Evolutionary conservation across 768 basidiomycete species (phyloP).

Genomic region (Xerocomellus amylosporus): DNA sequence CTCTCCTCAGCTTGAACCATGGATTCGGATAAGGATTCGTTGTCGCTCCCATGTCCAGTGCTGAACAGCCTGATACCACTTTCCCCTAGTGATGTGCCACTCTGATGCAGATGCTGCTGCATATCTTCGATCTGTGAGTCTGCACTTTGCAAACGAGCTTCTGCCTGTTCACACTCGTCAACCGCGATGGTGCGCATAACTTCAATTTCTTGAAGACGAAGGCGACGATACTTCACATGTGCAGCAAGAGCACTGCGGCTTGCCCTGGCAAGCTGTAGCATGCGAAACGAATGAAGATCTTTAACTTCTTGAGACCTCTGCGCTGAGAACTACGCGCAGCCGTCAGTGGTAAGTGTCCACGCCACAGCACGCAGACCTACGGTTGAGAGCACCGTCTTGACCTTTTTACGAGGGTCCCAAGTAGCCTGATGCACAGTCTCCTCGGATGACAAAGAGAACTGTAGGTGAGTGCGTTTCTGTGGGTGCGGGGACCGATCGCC

Average conservation of each 20-base stretch:
- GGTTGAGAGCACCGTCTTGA: background rate
- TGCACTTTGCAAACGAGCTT: background rate
- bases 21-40: no score
- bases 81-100: no score
- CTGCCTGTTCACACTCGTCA: background rate
- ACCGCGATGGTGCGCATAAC: background rate
- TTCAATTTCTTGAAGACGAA: background rate
- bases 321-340: background rate
- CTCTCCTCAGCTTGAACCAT: no score
- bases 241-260: background rate
- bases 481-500: no score
- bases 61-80: no score
- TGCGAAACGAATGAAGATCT: background rate
- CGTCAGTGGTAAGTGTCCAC: background rate
- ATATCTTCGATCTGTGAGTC: background rate
- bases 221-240: background rate
- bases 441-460: background rate
- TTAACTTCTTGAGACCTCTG: background rate
- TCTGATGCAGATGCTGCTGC: no score
- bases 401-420: background rate
- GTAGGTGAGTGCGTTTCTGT: background rate
- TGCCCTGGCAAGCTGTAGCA: background rate
- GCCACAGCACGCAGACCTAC: background rate
- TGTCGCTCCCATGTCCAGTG: no score
- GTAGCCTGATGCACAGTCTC: background rate